These are phyloP conservation scores for Auricularia auricula-judae DNA, from an alignment of 768 basidiomycete genomes.

Conservation along the genomic window DNA sequence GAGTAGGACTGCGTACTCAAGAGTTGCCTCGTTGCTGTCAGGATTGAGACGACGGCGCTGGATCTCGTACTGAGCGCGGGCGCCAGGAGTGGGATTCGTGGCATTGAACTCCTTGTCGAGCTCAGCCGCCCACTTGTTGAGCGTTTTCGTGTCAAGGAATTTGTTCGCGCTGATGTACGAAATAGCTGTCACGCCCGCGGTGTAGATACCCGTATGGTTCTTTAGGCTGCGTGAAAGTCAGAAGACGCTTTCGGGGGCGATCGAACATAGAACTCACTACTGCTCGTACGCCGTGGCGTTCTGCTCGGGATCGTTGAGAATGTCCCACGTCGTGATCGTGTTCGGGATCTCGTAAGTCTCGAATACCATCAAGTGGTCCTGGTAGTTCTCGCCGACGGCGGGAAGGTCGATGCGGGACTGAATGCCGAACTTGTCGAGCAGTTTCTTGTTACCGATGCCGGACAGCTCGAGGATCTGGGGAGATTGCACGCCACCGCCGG, in stretches of 20 bases:
- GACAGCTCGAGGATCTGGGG: slow-evolving; percentile 49
- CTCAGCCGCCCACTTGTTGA: neutral
- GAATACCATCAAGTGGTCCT: slow-evolving; percentile 4
- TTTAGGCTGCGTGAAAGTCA: neutral
- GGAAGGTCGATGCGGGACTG: slow-evolving; percentile 48
- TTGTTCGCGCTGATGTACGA: neutral
- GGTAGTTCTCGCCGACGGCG: slow-evolving; percentile 60
- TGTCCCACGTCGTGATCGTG: slow-evolving; percentile 8
- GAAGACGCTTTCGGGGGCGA: too few relatives aligned
- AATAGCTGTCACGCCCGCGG: neutral
- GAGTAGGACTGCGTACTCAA: neutral
- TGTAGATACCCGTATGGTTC: neutral
- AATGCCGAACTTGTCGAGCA: slow-evolving; percentile 40
- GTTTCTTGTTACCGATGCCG: slow-evolving; percentile 47
- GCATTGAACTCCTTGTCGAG: slow-evolving; percentile 2
- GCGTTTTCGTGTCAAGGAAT: neutral
- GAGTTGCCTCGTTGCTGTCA: neutral
- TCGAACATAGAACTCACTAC: neutral
- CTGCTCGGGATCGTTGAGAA: neutral
- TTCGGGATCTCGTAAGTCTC: neutral
- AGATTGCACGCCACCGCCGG: slow-evolving; percentile 33
- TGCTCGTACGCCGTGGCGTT: neutral
- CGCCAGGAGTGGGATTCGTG: neutral
- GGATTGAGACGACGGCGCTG: neutral
- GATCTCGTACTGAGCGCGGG: slow-evolving; percentile 3